phyloP scores from a whole-genome alignment of 352 stramenopile genomes.

The Phytophthora podocarpi region DNA sequence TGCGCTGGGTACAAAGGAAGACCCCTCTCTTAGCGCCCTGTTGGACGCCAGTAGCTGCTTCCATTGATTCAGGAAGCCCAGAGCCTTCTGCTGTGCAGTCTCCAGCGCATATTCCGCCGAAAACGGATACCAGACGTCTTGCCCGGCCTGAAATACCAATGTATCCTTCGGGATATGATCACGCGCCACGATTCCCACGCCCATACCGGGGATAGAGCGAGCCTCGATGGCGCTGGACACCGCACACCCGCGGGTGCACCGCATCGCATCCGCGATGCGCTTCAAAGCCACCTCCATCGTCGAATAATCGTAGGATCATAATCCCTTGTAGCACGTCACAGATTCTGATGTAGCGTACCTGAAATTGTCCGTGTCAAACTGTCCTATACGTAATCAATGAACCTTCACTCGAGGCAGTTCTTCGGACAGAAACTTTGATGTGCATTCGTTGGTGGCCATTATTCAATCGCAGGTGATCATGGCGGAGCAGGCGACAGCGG shows the following conservation, averaged over 20 bases:
- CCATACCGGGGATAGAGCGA: conserved; percentile 54
- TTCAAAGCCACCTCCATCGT: conserved; percentile 48
- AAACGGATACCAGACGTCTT: conserved; percentile 71
- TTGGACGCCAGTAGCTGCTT: conserved; percentile 51
- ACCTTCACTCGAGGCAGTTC: conserved; percentile 1
- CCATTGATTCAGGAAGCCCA: conserved; percentile 65
- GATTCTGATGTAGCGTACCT: conserved; percentile 11
- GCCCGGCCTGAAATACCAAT: conserved; percentile 65
- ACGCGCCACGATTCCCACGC: conserved; percentile 62
- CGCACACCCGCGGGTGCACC: conserved; percentile 54
- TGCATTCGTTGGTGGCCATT: conserved; percentile 36
- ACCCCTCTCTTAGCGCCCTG: conserved; percentile 25
- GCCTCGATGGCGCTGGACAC: conserved; percentile 64
- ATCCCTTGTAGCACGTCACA: conserved; percentile 17
- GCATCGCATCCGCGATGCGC: conserved; percentile 56
- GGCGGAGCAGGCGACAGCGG: conserved; percentile 48
- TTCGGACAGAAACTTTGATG: conserved; percentile 27
- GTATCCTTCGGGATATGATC: conserved; percentile 60
- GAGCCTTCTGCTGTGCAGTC: conserved; percentile 62
- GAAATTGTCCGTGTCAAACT: conserved; percentile 10
- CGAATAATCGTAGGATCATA: conserved; percentile 2
- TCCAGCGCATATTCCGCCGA: conserved; percentile 73
- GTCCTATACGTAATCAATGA: conserved; percentile 1
- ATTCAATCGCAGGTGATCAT: conserved; percentile 34
- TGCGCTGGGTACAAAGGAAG: conserved; percentile 65